Evolutionary conservation across 2,329 filamentous ascomycete genomes (phyloP).

Genomic region (Phaeophleospora eucalypticola): DNA sequence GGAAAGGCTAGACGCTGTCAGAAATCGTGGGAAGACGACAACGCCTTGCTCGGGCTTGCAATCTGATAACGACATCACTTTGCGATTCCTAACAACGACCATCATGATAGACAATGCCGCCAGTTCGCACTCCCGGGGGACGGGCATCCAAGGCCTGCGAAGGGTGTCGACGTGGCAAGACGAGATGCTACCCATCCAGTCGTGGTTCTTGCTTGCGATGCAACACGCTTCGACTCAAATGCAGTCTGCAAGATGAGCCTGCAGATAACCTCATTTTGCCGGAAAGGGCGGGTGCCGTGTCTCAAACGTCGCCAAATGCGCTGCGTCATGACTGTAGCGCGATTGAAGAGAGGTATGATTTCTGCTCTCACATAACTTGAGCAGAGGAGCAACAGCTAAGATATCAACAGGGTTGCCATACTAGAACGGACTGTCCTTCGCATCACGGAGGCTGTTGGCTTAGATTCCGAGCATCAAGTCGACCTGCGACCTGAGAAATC

Average conservation of each 20-base stretch:
- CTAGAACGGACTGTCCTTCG: constrained; percentile 3
- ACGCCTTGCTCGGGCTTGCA: too few species aligned
- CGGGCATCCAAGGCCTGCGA: constrained; percentile 3
- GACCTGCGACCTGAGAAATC: not conserved
- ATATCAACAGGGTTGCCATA: constrained; percentile 1
- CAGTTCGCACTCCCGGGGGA: not conserved
- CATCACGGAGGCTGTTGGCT: constrained; percentile 1
- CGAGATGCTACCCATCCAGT: constrained; percentile 2
- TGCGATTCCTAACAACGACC: too few species aligned
- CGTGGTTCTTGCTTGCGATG: constrained; percentile 1
- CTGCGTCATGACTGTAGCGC: not conserved
- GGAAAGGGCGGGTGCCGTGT: too few species aligned
- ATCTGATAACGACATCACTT: too few species aligned
- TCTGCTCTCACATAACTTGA: too few species aligned
- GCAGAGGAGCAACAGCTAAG: too few species aligned
- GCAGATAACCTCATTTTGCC: not conserved
- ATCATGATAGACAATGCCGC: too few species aligned
- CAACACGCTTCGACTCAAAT: not conserved
- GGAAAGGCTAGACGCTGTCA: too few species aligned
- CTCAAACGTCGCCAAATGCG: too few species aligned
- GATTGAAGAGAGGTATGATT: constrained; percentile 3
- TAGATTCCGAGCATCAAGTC: not conserved
- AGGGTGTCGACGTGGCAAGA: constrained; percentile 1
- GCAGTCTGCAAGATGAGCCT: constrained; percentile 1
- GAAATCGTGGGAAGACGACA: too few species aligned